These are phyloP conservation scores for Lachnellula subtilissima DNA, from an alignment of 2,329 filamentous ascomycete genomes.

Conservation along the genomic window DNA sequence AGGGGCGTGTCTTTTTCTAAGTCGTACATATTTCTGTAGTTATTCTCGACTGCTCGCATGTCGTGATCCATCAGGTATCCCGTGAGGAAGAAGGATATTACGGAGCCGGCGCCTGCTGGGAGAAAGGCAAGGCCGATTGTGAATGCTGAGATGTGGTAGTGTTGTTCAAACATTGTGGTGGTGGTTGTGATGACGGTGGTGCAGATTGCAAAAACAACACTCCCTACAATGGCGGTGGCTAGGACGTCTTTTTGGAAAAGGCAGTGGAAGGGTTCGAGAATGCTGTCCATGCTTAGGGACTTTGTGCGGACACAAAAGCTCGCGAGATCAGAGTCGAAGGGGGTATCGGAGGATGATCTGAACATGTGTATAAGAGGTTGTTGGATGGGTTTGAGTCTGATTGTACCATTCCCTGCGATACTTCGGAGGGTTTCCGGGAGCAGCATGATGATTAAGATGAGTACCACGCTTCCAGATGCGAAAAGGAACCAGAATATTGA, in stretches of 20 bases:
- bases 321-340: background rate
- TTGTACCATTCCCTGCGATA: slow-evolving; percentile 24
- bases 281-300: slow-evolving; percentile 32
- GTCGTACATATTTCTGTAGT: slow-evolving; percentile 40
- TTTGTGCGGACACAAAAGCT: slow-evolving; percentile 34
- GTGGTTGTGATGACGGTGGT: slow-evolving; percentile 43
- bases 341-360: background rate
- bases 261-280: slow-evolving; percentile 7
- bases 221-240: slow-evolving; percentile 35
- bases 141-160: slow-evolving; percentile 7
- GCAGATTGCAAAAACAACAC: slow-evolving; percentile 41
- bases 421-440: slow-evolving; percentile 24
- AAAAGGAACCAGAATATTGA: slow-evolving; percentile 48
- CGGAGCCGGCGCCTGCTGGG: slow-evolving; percentile 42
- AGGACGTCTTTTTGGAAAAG: slow-evolving; percentile 6
- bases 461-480: slow-evolving; percentile 35
- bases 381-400: slow-evolving; percentile 32
- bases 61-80: slow-evolving; percentile 61
- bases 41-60: slow-evolving; percentile 46
- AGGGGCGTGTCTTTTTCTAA: slow-evolving; percentile 14
- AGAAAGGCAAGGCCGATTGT: slow-evolving; percentile 12
- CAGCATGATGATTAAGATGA: slow-evolving; percentile 29
- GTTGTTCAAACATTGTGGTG: slow-evolving; percentile 33
- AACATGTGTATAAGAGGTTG: slow-evolving; percentile 31
- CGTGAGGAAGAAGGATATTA: slow-evolving; percentile 38